Evolutionary conservation across 2,329 filamentous ascomycete species (phyloP), one percentile per base, ranked within the genome.

Genomic region (Nemania bipapillata): DNA sequence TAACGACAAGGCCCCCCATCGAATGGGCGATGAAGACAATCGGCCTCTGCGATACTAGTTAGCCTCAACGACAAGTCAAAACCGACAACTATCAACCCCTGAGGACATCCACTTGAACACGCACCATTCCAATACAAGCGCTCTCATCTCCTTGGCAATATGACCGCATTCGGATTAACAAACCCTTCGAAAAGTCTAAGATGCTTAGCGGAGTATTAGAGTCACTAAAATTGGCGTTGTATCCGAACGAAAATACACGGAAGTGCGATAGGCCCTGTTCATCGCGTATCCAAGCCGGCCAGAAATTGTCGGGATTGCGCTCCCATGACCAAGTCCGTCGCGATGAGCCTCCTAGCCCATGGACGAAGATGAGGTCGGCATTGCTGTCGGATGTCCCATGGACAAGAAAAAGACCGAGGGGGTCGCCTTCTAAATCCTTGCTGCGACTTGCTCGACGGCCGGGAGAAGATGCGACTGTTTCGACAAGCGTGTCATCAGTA

Each of bases 1-100:
- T 66, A 2, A 61, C 37, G 2, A 68, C 24, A 8, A 68, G 56
- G 6, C 66, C 66, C 1, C 66, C 66, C 66, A 68, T 68, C 3
- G n/a, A 32, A 53, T 68, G 66, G 1, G 15, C 66, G 12, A 68
- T 22, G 32, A 68, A 68, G 9, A 68, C 28, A 7, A 68, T 60
- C 6, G 66, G 66, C 12, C 2, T n/a, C n/a, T n/a, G n/a, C n/a
- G n/a, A n/a, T n/a, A 17, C 12, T 32, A 53, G 47, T 52, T 11
- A 50, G 11, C 15, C n/a, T n/a, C n/a, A n/a, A n/a, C n/a, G n/a
- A n/a, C n/a, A n/a, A n/a, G n/a, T n/a, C n/a, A n/a, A n/a, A n/a
- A n/a, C n/a, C n/a, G n/a, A n/a, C n/a, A n/a, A n/a, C n/a, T n/a
- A n/a, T n/a, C n/a, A n/a, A n/a, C n/a, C n/a, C n/a, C n/a, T n/a